These are phyloP conservation scores for Pisolithus thermaeus DNA, from an alignment of 1,284 basidiomycete genomes.

Conservation along the genomic window DNA sequence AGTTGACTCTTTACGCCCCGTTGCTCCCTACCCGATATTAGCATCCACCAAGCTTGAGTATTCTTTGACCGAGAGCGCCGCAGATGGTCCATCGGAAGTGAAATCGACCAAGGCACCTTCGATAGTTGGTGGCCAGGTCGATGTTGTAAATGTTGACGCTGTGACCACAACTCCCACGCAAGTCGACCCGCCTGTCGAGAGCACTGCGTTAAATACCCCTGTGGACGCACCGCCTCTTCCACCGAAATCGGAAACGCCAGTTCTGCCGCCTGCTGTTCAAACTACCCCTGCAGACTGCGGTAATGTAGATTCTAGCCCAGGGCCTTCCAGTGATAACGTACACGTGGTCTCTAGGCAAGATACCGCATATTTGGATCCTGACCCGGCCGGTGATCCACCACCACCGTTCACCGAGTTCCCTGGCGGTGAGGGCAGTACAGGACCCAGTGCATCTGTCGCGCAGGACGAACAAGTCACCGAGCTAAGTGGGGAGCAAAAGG, in stretches of 20 bases:
- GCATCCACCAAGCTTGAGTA: constrained; percentile 7
- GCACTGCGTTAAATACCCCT: constrained; percentile 11
- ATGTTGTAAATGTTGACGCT: constrained; percentile 8
- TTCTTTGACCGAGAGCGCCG: not conserved
- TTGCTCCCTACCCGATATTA: constrained; percentile 5
- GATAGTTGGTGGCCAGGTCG: constrained; percentile 2
- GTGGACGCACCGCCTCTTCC: constrained; percentile 6
- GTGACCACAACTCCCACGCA: constrained; percentile 16
- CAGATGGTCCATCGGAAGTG: constrained; percentile 7
- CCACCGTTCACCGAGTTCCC: constrained; percentile 23
- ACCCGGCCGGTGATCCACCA: constrained; percentile 16
- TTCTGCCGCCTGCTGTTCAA: not conserved
- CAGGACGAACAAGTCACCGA: constrained; percentile 18
- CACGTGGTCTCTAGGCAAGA: not conserved
- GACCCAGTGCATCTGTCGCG: constrained; percentile 10
- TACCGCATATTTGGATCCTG: constrained; percentile 7
- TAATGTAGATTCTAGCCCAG: constrained; percentile 8
- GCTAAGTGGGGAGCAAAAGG: constrained; percentile 21
- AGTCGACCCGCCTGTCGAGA: constrained; percentile 19
- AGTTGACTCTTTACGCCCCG: constrained; percentile 6
- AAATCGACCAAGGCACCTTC: not conserved
- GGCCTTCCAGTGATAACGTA: not conserved
- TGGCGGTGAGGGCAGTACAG: constrained; percentile 5
- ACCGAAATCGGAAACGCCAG: not conserved
- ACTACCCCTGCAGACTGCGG: not conserved